Evolutionary conservation across 192 early-diverging fungal genomes (phyloP), one percentile per base, ranked within the genome.

Genomic region (Dissophora globulifera): DNA sequence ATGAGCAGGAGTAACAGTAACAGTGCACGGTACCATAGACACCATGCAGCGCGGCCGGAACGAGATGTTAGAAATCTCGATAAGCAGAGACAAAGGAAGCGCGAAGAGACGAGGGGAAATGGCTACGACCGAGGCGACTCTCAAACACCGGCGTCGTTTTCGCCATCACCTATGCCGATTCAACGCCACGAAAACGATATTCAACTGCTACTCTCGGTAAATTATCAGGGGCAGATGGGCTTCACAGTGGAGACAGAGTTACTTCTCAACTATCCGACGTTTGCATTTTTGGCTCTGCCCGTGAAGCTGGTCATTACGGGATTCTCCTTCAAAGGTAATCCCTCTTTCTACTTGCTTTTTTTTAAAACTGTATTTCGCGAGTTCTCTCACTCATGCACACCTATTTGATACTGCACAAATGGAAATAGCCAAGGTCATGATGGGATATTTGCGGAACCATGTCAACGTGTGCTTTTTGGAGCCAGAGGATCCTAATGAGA

Each of bases 171-270:
- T 12, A 30, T 35, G 8, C 64, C 62, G n/a, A 32, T 58, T 1
- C 60, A 62, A 23, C 49, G 72, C 49, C 69, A 85, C 25, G 87
- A 90, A 75, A 90, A 81, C 23, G 88, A 90, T 68, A 84, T 91
- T 69, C 93, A 94, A 75, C 47, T 93, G 8, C 69, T 82, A 11
- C 67, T 93, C 32, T 56, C 70, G 16, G 78, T 93, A 1, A 60
- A 81, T n/a, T 94, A 94, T 58, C 82, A 85, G 40, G 92, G 93
- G 20, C 83, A 92, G 57, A 90, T 94, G 89, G 79, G 82, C 4
- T 84, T 92, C 72, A 85, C 87, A 15, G 62, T 94, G 1, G 49
- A 81, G 16, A 93, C 90, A 1, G 88, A 90, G 63, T 54, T 94
- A 23, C 79, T 87, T 19, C 86, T 94, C 67, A 91, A 93, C 69